A percentile compares a stretch with the other conserved stretches of the same genome.
phyloP scores from a whole-genome alignment of 495 filamentous ascomycete species.

The Xylaria grammica region DNA sequence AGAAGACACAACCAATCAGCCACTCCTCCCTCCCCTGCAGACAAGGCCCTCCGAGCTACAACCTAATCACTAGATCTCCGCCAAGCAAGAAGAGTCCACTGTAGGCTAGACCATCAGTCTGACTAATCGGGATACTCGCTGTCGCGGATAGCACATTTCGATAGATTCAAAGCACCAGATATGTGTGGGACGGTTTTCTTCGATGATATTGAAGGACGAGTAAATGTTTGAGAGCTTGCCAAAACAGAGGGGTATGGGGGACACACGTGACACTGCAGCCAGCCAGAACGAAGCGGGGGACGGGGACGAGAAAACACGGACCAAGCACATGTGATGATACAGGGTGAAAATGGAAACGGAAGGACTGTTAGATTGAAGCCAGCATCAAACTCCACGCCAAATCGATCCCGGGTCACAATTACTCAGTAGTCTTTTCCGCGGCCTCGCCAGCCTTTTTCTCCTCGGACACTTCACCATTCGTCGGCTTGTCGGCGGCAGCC shows the following conservation, averaged over 20 bases:
- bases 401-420: neutral
- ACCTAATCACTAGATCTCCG: neutral
- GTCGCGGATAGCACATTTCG: neutral
- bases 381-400: constrained; percentile 17
- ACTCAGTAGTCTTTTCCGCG: constrained; percentile 25
- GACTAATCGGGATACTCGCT: neutral
- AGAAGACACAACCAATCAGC: neutral
- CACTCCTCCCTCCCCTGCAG: neutral
- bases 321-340: constrained; percentile 18
- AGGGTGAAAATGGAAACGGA: constrained; percentile 8
- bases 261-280: constrained; percentile 12
- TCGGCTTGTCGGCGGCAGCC: constrained; percentile 28
- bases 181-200: neutral
- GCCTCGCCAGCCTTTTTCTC: constrained; percentile 31
- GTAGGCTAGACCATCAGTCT: neutral
- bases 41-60: neutral
- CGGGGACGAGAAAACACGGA: constrained; percentile 7
- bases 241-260: neutral
- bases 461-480: constrained; percentile 27
- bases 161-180: neutral
- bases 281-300: neutral
- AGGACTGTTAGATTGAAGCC: constrained; percentile 10
- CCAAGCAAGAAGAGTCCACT: neutral
- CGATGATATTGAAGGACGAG: neutral
- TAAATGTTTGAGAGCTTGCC: neutral